Evolutionary conservation across 768 basidiomycete genomes (phyloP).

Genomic region (Kwoniella botswanensis): DNA sequence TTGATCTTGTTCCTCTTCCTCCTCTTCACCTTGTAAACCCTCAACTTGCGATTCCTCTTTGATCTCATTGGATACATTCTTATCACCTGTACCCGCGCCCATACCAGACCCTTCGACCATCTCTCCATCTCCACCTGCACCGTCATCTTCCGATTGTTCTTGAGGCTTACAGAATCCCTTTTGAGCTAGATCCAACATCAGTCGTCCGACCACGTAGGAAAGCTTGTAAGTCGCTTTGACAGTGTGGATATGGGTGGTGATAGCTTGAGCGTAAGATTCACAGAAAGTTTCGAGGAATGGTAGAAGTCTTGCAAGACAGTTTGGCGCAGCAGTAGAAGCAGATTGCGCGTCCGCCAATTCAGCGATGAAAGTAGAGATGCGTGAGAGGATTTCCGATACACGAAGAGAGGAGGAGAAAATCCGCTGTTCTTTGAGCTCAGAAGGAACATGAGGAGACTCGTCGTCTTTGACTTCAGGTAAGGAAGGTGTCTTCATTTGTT

Average conservation of each 20-base stretch:
- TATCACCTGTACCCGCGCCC: conserved; percentile 80
- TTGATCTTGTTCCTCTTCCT: conserved; percentile 61
- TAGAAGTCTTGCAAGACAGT: conserved; percentile 61
- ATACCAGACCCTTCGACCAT: conserved; percentile 77
- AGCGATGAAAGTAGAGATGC: conserved; percentile 59
- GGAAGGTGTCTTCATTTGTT: conserved; percentile 61
- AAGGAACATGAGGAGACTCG: conserved; percentile 15
- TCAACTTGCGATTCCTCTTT: conserved; percentile 97
- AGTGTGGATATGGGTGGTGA: conserved; percentile 69
- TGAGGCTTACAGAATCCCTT: conserved; percentile 93
- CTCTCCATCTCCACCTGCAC: conserved; percentile 62
- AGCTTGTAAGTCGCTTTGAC: conserved; percentile 83
- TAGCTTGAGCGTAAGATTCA: conserved; percentile 65
- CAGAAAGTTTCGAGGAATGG: conserved; percentile 78
- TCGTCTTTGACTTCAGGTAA: conserved; percentile 18
- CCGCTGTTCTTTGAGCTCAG: conserved; percentile 23
- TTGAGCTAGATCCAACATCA: conserved; percentile 73
- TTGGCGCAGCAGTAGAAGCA: conserved; percentile 10
- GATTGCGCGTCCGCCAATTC: conserved; percentile 45
- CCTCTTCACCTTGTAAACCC: conserved; percentile 70
- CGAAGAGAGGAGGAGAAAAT: conserved; percentile 19
- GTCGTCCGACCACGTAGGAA: conserved; percentile 73
- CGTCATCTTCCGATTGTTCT: conserved; percentile 61
- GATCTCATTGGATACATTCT: conserved; percentile 92
- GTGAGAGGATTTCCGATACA: conserved; percentile 55